Percentiles rank a stretch among this genome's conserved stretches.
Evolutionary conservation across 2,329 filamentous ascomycete genomes (phyloP).

Genomic region (Colletotrichum euphorbiae): DNA sequence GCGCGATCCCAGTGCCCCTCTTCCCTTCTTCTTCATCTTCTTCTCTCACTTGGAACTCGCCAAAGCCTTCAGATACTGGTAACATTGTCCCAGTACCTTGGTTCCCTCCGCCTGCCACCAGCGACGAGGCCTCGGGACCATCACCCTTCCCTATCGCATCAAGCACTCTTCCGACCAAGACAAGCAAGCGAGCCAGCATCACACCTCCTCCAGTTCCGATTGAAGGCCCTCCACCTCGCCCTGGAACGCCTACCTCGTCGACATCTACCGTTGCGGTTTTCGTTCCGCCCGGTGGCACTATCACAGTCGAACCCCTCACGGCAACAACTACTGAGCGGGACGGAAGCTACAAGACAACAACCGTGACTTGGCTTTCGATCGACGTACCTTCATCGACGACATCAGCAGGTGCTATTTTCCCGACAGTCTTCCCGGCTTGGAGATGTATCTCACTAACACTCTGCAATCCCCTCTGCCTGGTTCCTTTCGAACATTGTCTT

Average conservation of each 20-base stretch:
- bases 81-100: too few species aligned
- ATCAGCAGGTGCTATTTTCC: background rate
- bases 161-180: conserved; percentile 18
- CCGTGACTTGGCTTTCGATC: conserved; percentile 35
- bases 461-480: conserved; percentile 19
- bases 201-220: background rate
- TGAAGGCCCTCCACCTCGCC: background rate
- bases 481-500: conserved; percentile 18
- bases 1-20: too few species aligned
- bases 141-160: conserved; percentile 17
- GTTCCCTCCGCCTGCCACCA: background rate
- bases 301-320: conserved; percentile 20
- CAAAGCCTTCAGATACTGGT: background rate
- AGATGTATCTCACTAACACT: conserved; percentile 26
- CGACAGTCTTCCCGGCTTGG: conserved; percentile 17
- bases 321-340: conserved; percentile 4
- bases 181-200: background rate
- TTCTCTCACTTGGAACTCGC: background rate
- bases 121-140: too few species aligned
- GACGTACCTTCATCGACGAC: conserved; percentile 3
- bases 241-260: background rate
- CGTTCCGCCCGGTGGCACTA: conserved; percentile 9
- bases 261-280: background rate
- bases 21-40: background rate
- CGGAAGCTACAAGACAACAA: conserved; percentile 23